These are phyloP conservation scores for Tylopilus sp. DNA, from an alignment of 1,284 basidiomycete genomes.

Conservation along the genomic window DNA sequence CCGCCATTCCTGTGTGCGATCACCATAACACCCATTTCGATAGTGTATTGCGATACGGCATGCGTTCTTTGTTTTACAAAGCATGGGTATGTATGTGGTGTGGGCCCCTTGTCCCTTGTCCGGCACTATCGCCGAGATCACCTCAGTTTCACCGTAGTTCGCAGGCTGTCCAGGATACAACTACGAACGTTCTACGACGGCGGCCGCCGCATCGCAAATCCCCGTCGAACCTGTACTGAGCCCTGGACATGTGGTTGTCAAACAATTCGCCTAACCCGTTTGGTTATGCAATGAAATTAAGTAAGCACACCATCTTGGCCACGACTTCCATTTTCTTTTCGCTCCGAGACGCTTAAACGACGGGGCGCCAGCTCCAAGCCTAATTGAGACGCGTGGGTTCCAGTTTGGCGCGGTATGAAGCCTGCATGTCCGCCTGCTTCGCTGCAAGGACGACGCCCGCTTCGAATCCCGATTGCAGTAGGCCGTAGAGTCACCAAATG, in stretches of 20 bases:
- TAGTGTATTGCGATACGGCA: conserved; percentile 8
- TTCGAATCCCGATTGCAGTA: conserved; percentile 21
- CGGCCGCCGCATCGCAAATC: conserved; percentile 10
- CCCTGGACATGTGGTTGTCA: conserved; percentile 14
- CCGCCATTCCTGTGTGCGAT: conserved; percentile 1
- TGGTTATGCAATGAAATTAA: conserved; percentile 22
- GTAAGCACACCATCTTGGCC: conserved; percentile 11
- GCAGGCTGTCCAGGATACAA: conserved; percentile 7
- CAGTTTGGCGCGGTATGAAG: conserved; percentile 8
- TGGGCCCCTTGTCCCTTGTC: conserved; percentile 6
- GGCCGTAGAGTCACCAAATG: conserved; percentile 14
- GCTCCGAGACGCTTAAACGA: conserved; percentile 26
- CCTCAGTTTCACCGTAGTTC: neutral
- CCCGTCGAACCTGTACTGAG: conserved; percentile 28
- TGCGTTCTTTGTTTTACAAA: conserved; percentile 10
- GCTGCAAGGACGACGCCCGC: conserved; percentile 16
- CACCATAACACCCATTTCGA: conserved; percentile 13
- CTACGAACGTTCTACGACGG: neutral
- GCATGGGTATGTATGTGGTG: neutral
- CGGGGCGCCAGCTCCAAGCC: conserved; percentile 11
- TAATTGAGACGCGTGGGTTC: conserved; percentile 16
- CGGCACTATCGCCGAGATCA: conserved; percentile 10
- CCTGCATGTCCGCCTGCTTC: conserved; percentile 19
- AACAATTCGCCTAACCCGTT: conserved; percentile 17
- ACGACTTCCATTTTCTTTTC: conserved; percentile 30